phyloP scores from a whole-genome alignment of 148 eudicot genomes.

The Vaccinium macrocarpon region DNA sequence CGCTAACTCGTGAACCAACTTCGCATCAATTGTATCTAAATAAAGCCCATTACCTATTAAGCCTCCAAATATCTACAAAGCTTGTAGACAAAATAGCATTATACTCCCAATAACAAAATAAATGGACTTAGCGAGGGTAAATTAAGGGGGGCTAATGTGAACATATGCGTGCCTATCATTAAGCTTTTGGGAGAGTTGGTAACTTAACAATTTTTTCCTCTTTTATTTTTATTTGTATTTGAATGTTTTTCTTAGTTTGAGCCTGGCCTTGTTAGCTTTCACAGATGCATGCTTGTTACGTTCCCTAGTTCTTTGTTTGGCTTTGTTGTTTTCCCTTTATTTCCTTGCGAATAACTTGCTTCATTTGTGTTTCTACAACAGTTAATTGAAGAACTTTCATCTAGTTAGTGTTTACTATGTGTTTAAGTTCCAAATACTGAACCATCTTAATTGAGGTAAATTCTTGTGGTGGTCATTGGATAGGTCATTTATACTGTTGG shows the following conservation, averaged over 20 bases:
- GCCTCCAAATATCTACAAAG: too few relatives aligned
- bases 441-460: background rate
- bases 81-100: too few relatives aligned
- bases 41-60: too few relatives aligned
- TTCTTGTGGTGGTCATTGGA: constrained; percentile 14
- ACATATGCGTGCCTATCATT: too few relatives aligned
- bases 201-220: background rate
- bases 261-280: background rate
- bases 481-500: constrained; percentile 90
- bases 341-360: background rate
- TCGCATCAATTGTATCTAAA: too few relatives aligned
- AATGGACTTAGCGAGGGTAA: too few relatives aligned
- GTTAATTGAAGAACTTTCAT: constrained; percentile 1
- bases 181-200: too few relatives aligned
- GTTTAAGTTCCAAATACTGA: background rate
- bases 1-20: too few relatives aligned
- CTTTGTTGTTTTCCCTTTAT: background rate
- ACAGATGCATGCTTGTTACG: background rate
- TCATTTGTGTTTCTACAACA: background rate
- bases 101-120: too few relatives aligned
- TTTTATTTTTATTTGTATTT: background rate
- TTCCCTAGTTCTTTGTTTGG: background rate
- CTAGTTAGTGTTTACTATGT: background rate
- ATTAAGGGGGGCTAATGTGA: too few relatives aligned
- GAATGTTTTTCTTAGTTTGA: background rate